phyloP scores from a whole-genome alignment of 306 rosid species.

The Cyclanthera cordifolia region DNA sequence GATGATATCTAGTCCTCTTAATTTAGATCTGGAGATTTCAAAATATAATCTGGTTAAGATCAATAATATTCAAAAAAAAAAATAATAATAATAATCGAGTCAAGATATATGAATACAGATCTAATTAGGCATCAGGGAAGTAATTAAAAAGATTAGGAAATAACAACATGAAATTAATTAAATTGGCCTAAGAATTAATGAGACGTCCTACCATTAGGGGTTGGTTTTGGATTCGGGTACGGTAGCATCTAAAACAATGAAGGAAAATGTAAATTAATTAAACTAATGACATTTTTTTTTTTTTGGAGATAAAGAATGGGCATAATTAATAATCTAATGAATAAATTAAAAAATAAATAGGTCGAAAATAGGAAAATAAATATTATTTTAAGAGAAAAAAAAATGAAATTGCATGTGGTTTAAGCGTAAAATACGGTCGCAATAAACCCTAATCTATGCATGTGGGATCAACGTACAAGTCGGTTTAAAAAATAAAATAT shows the following conservation, averaged over 20 bases:
- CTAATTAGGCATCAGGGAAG: not conserved
- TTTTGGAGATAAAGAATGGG: too few species aligned
- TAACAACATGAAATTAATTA: slow-evolving; percentile 9
- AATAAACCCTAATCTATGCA: slow-evolving; percentile 27
- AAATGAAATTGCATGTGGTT: slow-evolving; percentile 43
- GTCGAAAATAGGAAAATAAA: not conserved
- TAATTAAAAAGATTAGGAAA: not conserved
- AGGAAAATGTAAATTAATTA: not conserved
- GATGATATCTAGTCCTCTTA: not conserved
- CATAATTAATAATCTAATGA: slow-evolving; percentile 23
- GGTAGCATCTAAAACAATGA: not conserved
- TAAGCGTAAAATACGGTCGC: slow-evolving; percentile 43
- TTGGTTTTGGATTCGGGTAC: not conserved
- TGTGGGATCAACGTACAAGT: slow-evolving; percentile 22
- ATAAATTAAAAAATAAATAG: not conserved
- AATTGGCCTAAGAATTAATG: not conserved
- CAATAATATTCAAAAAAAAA: not conserved
- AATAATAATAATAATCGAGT: not conserved
- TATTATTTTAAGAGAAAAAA: not conserved
- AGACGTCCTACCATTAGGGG: not conserved
- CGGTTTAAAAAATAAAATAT: not conserved
- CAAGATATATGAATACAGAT: not conserved
- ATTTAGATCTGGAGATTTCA: not conserved
- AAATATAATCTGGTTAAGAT: not conserved
- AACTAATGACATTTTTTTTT: too few species aligned